Conservation (phyloP, 805 yeast species). For the Wickerhamiella nectarea region DNA sequence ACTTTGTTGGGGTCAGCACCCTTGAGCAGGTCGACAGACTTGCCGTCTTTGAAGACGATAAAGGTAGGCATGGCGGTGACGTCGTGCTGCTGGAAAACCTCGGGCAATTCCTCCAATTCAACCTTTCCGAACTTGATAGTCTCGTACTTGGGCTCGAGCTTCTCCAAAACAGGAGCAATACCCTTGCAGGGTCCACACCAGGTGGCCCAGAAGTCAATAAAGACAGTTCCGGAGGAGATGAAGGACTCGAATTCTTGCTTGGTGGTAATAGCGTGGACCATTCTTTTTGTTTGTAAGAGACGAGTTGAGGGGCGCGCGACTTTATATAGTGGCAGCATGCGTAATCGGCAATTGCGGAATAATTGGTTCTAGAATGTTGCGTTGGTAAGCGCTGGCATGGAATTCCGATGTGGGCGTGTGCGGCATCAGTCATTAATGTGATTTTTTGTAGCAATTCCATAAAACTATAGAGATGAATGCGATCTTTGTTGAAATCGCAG, state of each 20-base stretch:
- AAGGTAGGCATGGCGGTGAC: slow-evolving; percentile 56
- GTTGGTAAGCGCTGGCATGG: background rate
- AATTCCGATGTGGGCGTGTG: background rate
- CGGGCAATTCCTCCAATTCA: slow-evolving; percentile 75
- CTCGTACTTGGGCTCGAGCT: slow-evolving; percentile 39
- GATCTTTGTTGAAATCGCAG: too few relatives aligned
- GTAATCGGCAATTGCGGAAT: background rate
- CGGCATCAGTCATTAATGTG: too few relatives aligned
- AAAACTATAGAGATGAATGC: too few relatives aligned
- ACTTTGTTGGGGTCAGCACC: slow-evolving; percentile 66
- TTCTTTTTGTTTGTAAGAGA: slow-evolving; percentile 20
- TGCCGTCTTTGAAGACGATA: slow-evolving; percentile 70
- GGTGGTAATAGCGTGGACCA: slow-evolving; percentile 41
- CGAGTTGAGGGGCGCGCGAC: background rate
- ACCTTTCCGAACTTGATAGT: slow-evolving; percentile 71
- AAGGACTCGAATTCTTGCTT: slow-evolving; percentile 53
- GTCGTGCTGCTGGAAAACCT: slow-evolving; percentile 56
- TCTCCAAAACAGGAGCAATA: slow-evolving; percentile 85
- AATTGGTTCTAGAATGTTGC: background rate
- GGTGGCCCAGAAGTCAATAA: slow-evolving; percentile 90
- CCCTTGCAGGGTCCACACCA: slow-evolving; percentile 99
- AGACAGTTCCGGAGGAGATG: slow-evolving; percentile 60
- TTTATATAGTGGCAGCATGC: slow-evolving; percentile 5
- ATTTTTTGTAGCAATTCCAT: too few relatives aligned
- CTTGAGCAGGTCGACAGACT: slow-evolving; percentile 61